Evolutionary conservation across 768 basidiomycete genomes (phyloP).

Genomic region (Hysterangium stoloniferum): DNA sequence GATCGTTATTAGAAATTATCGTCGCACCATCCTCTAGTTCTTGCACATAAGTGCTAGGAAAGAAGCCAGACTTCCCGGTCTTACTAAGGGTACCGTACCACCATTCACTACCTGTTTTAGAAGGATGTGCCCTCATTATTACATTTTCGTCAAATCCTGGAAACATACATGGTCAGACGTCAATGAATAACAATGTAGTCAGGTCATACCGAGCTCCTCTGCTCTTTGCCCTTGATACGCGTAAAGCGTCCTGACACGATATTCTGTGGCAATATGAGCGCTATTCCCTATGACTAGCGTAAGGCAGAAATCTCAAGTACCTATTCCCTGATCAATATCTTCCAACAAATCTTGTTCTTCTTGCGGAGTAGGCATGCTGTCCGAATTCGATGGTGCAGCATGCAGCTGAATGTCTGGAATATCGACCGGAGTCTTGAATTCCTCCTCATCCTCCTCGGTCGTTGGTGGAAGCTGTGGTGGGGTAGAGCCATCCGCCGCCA

Average conservation of each 20-base stretch:
- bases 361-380: slow-evolving; percentile 28
- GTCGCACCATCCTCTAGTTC: slow-evolving; percentile 57
- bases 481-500: slow-evolving; percentile 58
- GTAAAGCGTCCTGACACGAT: slow-evolving; percentile 75
- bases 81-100: slow-evolving; percentile 75
- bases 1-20: neutral
- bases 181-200: neutral
- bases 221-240: slow-evolving; percentile 77
- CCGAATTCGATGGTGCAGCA: slow-evolving; percentile 30
- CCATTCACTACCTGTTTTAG: slow-evolving; percentile 84
- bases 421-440: slow-evolving; percentile 23
- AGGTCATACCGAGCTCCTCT: slow-evolving; percentile 84
- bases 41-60: slow-evolving; percentile 86
- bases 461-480: slow-evolving; percentile 43
- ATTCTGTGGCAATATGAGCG: slow-evolving; percentile 36
- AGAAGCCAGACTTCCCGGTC: slow-evolving; percentile 70
- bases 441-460: slow-evolving; percentile 58
- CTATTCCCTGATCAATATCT: slow-evolving; percentile 60
- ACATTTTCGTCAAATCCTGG: slow-evolving; percentile 76
- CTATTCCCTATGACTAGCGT: slow-evolving; percentile 8
- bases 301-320: slow-evolving; percentile 31
- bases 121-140: slow-evolving; percentile 73
- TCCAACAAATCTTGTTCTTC: slow-evolving; percentile 42
- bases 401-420: slow-evolving; percentile 56
- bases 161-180: slow-evolving; percentile 9